A percentile compares a stretch with the other conserved stretches of the same genome.
Conservation (phyloP, 1,284 basidiomycete genomes). For the Retiboletus fuscus region DNA sequence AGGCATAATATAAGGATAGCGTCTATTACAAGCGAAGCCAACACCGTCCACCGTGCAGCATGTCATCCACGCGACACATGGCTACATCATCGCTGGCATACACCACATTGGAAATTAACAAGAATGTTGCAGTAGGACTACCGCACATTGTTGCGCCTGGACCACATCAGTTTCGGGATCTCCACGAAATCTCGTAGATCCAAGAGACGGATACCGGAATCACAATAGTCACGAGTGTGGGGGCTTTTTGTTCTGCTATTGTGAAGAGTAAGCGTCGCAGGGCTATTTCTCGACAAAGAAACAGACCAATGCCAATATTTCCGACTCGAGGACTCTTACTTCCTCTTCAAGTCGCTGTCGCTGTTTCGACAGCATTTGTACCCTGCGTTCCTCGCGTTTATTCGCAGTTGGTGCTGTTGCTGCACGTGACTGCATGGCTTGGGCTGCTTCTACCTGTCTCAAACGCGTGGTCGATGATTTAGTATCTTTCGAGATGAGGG, state of each 20-base stretch:
- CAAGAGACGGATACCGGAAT: not conserved
- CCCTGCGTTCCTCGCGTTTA: slow-evolving; percentile 71
- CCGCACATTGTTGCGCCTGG: not conserved
- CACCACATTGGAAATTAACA: not conserved
- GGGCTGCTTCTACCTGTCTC: slow-evolving; percentile 63
- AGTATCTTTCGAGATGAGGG: not conserved
- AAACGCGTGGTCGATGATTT: slow-evolving; percentile 1
- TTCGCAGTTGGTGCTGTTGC: slow-evolving; percentile 66
- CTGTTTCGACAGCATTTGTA: slow-evolving; percentile 72
- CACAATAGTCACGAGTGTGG: slow-evolving; percentile 5
- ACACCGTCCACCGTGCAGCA: not conserved
- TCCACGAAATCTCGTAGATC: no score
- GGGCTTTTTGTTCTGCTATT: slow-evolving; percentile 43
- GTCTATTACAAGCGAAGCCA: slow-evolving; percentile 3
- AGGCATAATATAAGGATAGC: not conserved
- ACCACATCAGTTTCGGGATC: no score
- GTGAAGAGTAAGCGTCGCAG: slow-evolving; percentile 4
- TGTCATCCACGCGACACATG: not conserved
- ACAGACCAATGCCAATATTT: slow-evolving; percentile 68
- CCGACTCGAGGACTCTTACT: slow-evolving; percentile 64
- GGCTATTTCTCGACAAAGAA: not conserved
- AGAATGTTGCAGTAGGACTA: not conserved
- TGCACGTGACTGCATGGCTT: slow-evolving; percentile 54
- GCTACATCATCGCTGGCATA: not conserved
- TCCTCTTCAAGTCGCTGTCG: slow-evolving; percentile 71